Evolutionary conservation across 345 rosid genomes (phyloP), one percentile per base, ranked within the genome.

Genomic region (Isatis tinctoria): DNA sequence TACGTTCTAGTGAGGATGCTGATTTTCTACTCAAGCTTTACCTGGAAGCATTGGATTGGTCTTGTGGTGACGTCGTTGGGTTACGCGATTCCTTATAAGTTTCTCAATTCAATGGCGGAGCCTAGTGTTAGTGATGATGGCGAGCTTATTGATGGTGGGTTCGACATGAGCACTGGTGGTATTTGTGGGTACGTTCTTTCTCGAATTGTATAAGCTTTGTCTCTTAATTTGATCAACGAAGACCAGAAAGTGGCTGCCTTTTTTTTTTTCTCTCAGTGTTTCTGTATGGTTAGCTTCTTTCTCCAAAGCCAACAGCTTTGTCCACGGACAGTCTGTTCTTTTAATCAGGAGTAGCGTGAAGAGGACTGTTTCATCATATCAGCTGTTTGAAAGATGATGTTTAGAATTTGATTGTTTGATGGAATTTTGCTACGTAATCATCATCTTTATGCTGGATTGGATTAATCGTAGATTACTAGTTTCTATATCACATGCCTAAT

Each of bases 81-180:
- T 45, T 91, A 89, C 65, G 77, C 40, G 3, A 10, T 91, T 65
- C 97, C 98, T 16, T 93, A 93, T 81, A 83, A 84, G 73, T 88
- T 86, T 79, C 88, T 94, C 48, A 80, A 86, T 66, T 69, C 70
- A 0, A 87, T 94, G 98, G 98, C 97, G 8, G 81, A 78, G 52
- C 95, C 98, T 69, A 30, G 85, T 73, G 82, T 84, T 81, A 75
- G 73, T 18, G 87, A 83, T 65, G 85, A 86, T 64, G 97, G 98
- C 16, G 93, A 94, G 5, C 96, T 91, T 80, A 69, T 86, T 61
- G 98, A 93, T 65, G 98, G 96, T 62, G 97, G 90, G 8, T 89
- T 86, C 37, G 93, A 94, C 74, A 89, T 91, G 97, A 87, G 80
- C 60, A 85, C 97, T 22, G 96, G 89, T 78, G 98, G 98, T 53